Percentiles rank a stretch among this genome's conserved stretches.
Conservation (phyloP, 257 asterid genomes). For the Scutellaria baicalensis region DNA sequence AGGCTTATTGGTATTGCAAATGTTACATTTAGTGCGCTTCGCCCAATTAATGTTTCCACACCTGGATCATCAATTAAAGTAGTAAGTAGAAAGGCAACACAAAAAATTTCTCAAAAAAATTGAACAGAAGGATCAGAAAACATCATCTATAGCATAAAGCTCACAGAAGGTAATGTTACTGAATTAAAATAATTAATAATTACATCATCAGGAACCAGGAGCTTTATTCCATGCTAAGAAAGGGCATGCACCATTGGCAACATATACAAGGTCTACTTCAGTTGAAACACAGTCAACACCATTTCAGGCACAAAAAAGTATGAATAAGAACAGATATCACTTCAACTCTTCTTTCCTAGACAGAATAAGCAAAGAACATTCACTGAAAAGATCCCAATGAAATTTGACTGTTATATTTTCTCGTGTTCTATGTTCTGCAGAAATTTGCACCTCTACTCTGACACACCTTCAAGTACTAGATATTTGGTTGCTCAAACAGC, state of each 20-base stretch:
- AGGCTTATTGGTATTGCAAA: constrained; percentile 98
- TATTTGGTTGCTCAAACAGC: background rate
- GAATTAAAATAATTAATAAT: background rate
- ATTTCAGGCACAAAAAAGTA: background rate
- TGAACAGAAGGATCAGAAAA: background rate
- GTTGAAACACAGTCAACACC: background rate
- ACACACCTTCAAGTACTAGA: background rate
- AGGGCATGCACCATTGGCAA: background rate
- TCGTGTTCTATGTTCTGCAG: background rate
- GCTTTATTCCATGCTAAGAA: background rate
- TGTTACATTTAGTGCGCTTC: constrained; percentile 91
- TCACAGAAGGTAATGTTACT: background rate
- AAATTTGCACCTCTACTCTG: background rate
- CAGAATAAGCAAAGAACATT: background rate
- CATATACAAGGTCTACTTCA: background rate
- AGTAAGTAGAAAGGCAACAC: background rate
- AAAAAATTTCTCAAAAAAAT: background rate
- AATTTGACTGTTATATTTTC: background rate
- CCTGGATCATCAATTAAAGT: constrained; percentile 39
- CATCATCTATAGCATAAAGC: background rate
- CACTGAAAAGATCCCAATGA: background rate
- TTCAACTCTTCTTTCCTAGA: background rate
- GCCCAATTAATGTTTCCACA: constrained; percentile 99
- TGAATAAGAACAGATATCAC: background rate
- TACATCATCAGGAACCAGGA: background rate